Base-by-base conservation (phyloP, 2,329 filamentous ascomycete species). In the Biscogniauxia mediterranea region DNA sequence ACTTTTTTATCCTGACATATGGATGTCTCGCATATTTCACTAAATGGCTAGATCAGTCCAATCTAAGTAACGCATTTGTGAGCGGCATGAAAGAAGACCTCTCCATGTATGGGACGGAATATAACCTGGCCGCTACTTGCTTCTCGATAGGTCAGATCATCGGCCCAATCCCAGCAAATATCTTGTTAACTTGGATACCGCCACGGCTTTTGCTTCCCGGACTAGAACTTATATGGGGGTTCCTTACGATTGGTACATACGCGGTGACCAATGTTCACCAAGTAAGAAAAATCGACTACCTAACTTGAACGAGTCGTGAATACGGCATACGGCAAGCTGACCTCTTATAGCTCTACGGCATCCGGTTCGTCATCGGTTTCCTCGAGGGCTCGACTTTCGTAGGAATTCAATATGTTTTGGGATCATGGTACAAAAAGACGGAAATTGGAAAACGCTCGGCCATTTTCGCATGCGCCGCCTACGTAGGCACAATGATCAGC, bases 361-460 rank as follows among this genome's bases (percentile, higher is more conserved):
- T 84, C 49, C 78, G 81, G 1, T 77, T 77, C 66, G 73, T 77
- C 62, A 69, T 74, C 56, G 81, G 79, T 1, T 74, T 83, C 15
- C 77, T 79, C 20, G 81, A 84, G 63, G 75, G 77, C 2, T 77
- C 74, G 2, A 81, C 78, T 1, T 84, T 83, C 57, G 79, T 80
- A 2, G 79, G 78, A 0, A 72, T 79, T 0, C 80, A 83, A 55
- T 83, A 83, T 58, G 79, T 83, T 55, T 73, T 84, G 0, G 81
- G 82, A 0, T 80, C 82, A 0, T 89, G 86, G 85, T 89, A 88
- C 66, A 88, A 81, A 0, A 79, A 80, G 17, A 76, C 78, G 13
- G 86, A 89, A 62, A 79, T 89, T 0, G 85, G 84, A 0, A 89
- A 89, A 69, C 80, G 87, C 1, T 84, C 80, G 3, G 86, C 84